Evolutionary conservation across 2,329 filamentous ascomycete genomes (phyloP), one percentile per base, ranked within the genome.

Genomic region (Macroventuria anomochaeta): DNA sequence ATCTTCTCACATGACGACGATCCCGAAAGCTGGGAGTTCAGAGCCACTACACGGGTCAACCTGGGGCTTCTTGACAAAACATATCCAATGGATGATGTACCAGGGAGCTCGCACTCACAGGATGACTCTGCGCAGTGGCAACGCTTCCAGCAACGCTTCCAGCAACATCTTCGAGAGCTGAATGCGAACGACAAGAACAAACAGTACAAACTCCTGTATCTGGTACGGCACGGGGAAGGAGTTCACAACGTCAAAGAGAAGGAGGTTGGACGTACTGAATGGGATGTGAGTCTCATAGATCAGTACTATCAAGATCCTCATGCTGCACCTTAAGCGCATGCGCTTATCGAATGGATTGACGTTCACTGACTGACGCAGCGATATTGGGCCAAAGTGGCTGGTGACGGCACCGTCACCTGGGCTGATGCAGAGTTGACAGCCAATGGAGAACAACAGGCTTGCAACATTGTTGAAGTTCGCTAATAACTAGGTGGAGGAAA

Each of bases 171-270:
- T n/a, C 60, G 76, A 25, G 69, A 77, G 18, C 68, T 88, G 31
- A 85, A 85, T 71, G 59, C 65, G 3, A 68, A 76, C 2, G 69
- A 69, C 5, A 62, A 70, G 6, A 76, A 76, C 39, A 78, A 79
- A 7, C 72, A 77, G 13, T 89, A 87, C 75, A 89, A 88, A 71
- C 76, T 89, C 7, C 66, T 89, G 28, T 85, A 84, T 69, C 77
- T 88, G 69, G 85, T 82, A 29, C 82, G 87, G 29, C 87, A 89
- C 65, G 87, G 87, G n/a, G 80, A 89, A 73, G 86, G 87, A 1
- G 71, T 76, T 31, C 81, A 85, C 68, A 85, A 86, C 62, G 81
- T 83, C 8, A 85, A 85, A 31, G 83, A 88, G 73, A 76, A 76
- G 29, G 85, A 78, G 64, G 87, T 87, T 59, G 85, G 85, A 26